Conservation (phyloP, 768 basidiomycete species). For the Mrakia blollopis region DNA sequence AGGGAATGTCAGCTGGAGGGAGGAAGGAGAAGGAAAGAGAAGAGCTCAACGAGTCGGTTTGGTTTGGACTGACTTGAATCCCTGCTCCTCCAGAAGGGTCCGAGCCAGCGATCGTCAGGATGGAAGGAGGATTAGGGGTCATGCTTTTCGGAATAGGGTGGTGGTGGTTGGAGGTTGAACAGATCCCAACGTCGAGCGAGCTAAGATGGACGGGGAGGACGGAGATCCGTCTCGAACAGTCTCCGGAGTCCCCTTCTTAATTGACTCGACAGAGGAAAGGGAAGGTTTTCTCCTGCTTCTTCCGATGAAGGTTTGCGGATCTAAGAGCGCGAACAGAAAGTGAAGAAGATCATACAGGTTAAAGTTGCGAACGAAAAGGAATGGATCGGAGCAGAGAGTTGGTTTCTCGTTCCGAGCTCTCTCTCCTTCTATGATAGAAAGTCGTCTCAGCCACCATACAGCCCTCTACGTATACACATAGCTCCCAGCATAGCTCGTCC, state of each 20-base stretch:
- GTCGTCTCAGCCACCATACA: not conserved
- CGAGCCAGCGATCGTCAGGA: conserved; percentile 24
- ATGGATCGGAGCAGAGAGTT: too few species aligned
- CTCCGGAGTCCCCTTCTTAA: too few species aligned
- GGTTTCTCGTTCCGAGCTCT: too few species aligned
- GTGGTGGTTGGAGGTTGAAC: not conserved
- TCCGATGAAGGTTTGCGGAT: too few species aligned
- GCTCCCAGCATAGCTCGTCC: not conserved
- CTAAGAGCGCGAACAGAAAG: too few species aligned
- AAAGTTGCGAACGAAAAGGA: too few species aligned
- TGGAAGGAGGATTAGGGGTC: conserved; percentile 10
- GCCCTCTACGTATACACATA: not conserved
- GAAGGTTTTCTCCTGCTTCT: too few species aligned
- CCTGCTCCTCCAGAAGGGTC: conserved; percentile 65
- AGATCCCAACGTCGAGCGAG: not conserved
- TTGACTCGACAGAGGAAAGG: too few species aligned
- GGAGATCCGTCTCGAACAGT: too few species aligned
- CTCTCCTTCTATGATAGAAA: not conserved
- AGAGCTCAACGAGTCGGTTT: not conserved
- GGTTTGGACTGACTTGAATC: conserved; percentile 59
- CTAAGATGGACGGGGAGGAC: not conserved
- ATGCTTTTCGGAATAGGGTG: not conserved
- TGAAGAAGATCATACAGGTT: too few species aligned
- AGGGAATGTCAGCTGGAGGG: not conserved
- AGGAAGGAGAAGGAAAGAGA: not conserved